A percentile compares a stretch with the other conserved stretches of the same genome.
Conservation (phyloP, 2,329 filamentous ascomycete genomes). For the Monosporascus sp. region DNA sequence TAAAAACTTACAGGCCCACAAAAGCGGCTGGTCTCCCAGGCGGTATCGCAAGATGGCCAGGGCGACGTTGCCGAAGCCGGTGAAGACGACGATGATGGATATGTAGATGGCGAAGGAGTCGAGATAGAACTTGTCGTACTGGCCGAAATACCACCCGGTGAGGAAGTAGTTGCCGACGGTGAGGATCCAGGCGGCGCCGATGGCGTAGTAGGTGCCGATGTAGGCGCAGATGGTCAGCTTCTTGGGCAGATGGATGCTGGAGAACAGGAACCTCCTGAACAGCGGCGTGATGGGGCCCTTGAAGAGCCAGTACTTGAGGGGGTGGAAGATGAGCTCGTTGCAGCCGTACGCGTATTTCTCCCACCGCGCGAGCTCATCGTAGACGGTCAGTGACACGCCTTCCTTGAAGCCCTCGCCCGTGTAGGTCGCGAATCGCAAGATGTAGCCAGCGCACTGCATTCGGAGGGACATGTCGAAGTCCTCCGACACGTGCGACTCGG, state of each 20-base stretch:
- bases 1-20: conserved; percentile 32
- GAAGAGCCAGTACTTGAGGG: conserved; percentile 65
- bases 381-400: conserved; percentile 77
- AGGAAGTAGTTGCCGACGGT: conserved; percentile 71
- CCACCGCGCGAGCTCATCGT: conserved; percentile 79
- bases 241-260: conserved; percentile 67
- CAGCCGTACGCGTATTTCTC: conserved; percentile 85
- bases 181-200: conserved; percentile 69
- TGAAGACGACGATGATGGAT: conserved; percentile 28
- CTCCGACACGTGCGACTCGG: conserved; percentile 72
- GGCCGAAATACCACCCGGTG: conserved; percentile 58
- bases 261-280: conserved; percentile 68
- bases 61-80: conserved; percentile 29
- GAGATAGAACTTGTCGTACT: conserved; percentile 57
- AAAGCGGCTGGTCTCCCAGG: conserved; percentile 43
- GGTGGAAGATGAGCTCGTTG: conserved; percentile 77
- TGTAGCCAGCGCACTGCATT: conserved; percentile 66
- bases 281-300: conserved; percentile 73
- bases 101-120: conserved; percentile 42
- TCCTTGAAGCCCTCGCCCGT: conserved; percentile 75
- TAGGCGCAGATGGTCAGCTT: conserved; percentile 74
- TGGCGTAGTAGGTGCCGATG: conserved; percentile 76
- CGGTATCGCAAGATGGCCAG: conserved; percentile 56
- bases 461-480: conserved; percentile 80
- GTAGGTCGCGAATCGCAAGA: conserved; percentile 68